Evolutionary conservation across 2,329 filamentous ascomycete genomes (phyloP).

Genomic region (Xylariales sp.): DNA sequence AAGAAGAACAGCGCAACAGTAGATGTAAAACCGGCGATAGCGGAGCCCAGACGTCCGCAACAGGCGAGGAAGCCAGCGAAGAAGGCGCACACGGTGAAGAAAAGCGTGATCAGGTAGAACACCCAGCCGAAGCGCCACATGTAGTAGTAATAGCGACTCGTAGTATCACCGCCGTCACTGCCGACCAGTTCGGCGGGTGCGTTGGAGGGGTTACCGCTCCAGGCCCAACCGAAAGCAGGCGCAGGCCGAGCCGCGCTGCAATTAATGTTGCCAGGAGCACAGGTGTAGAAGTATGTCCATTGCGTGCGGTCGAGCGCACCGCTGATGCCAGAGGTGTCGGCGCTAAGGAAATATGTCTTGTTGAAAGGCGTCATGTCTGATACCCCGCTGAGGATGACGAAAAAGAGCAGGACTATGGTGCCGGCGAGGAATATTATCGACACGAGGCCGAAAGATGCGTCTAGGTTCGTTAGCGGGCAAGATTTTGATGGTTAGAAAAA

Average conservation of each 20-base stretch:
- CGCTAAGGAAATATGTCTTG: conserved; percentile 80
- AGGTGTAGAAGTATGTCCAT: conserved; percentile 91
- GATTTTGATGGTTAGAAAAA: not conserved
- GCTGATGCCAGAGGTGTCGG: conserved; percentile 67
- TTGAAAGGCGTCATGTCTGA: conserved; percentile 53
- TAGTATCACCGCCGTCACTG: conserved; percentile 49
- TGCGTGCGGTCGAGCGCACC: conserved; percentile 64
- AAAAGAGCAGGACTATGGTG: conserved; percentile 51
- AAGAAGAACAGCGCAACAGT: conserved; percentile 64
- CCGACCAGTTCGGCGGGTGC: conserved; percentile 45
- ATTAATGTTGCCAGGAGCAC: conserved; percentile 57
- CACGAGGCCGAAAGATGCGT: conserved; percentile 35
- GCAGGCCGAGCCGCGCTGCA: conserved; percentile 62
- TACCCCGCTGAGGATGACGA: conserved; percentile 54
- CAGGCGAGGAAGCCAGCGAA: conserved; percentile 65
- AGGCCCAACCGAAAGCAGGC: conserved; percentile 68
- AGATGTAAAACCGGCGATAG: conserved; percentile 56
- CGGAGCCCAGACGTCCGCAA: conserved; percentile 66
- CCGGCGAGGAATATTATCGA: conserved; percentile 45
- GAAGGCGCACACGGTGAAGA: conserved; percentile 69
- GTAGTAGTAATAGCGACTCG: conserved; percentile 65
- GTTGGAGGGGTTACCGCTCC: conserved; percentile 42
- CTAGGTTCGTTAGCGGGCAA: conserved; percentile 20
- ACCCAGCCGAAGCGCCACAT: conserved; percentile 91
- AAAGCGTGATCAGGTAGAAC: conserved; percentile 78